These are phyloP conservation scores for Arthroderma uncinatum DNA, from an alignment of 2,329 filamentous ascomycete species.

Conservation along the genomic window DNA sequence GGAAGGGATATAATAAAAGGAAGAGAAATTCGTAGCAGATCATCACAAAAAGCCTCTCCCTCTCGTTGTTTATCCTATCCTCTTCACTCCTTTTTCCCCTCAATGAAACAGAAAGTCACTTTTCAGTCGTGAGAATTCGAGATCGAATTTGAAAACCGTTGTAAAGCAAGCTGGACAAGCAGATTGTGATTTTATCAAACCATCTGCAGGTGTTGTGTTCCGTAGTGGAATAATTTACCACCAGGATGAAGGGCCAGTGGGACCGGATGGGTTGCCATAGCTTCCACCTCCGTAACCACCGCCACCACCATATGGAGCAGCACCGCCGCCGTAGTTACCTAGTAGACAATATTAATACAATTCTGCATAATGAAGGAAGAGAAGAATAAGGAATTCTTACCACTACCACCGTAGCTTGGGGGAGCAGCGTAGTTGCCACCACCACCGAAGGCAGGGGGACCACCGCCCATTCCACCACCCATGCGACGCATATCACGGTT, in stretches of 20 bases:
- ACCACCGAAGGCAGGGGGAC: slow-evolving; percentile 14
- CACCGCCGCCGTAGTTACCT: neutral
- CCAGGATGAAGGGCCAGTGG: slow-evolving; percentile 42
- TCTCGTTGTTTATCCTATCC: neutral
- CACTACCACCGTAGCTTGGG: slow-evolving; percentile 22
- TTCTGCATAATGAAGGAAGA: neutral
- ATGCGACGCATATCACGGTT: slow-evolving; percentile 84
- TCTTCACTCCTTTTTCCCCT: neutral
- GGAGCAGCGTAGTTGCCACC: slow-evolving; percentile 19
- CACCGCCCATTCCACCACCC: slow-evolving; percentile 26
- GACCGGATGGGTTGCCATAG: slow-evolving; percentile 40
- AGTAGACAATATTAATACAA: neutral
- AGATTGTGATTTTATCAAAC: neutral
- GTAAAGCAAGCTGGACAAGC: slow-evolving; percentile 4
- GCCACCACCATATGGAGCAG: slow-evolving; percentile 14
- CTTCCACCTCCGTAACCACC: slow-evolving; percentile 29
- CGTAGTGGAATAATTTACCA: slow-evolving; percentile 31
- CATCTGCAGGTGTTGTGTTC: neutral
- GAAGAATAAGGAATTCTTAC: slow-evolving; percentile 8
- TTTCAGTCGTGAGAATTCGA: slow-evolving; percentile 23
- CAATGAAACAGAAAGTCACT: slow-evolving; percentile 6
- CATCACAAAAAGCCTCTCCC: slow-evolving; percentile 35
- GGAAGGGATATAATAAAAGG: slow-evolving; percentile 12
- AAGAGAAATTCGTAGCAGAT: slow-evolving; percentile 33
- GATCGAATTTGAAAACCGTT: slow-evolving; percentile 21